Evolutionary conservation across 208 protist genomes (phyloP).

Genomic region (Angomonas deanei): DNA sequence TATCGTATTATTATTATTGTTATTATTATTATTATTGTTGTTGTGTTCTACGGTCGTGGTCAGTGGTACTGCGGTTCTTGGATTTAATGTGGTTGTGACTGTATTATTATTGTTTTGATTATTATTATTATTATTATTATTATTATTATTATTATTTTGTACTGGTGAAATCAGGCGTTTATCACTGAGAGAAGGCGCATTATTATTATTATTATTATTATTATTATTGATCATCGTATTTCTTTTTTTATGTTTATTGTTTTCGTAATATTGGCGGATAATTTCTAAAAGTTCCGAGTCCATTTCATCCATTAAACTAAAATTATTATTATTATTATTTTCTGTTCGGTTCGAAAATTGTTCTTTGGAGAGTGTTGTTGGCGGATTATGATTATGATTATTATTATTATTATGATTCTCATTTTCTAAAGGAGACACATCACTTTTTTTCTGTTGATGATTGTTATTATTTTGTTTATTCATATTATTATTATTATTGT

Average conservation of each 20-base stretch:
- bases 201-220: constrained; percentile 7
- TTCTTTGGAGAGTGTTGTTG: too few relatives aligned
- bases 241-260: background rate
- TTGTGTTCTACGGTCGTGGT: background rate
- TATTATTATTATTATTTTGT: background rate
- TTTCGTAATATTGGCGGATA: background rate
- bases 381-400: constrained; percentile 5
- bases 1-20: background rate
- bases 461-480: too few relatives aligned
- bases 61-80: too few relatives aligned
- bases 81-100: too few relatives aligned
- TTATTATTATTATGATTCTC: constrained; percentile 2
- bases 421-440: background rate
- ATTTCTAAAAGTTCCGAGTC: background rate
- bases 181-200: background rate
- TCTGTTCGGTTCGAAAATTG: too few relatives aligned
- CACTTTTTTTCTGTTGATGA: constrained; percentile 10
- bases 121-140: too few relatives aligned
- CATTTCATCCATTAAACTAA: background rate
- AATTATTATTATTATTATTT: background rate
- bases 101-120: too few relatives aligned
- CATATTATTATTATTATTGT: too few relatives aligned
- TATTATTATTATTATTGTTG: background rate
- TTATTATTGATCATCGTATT: background rate
- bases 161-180: background rate